Conservation (phyloP, 352 stramenopile species). For the Aphanomyces invadans region DNA sequence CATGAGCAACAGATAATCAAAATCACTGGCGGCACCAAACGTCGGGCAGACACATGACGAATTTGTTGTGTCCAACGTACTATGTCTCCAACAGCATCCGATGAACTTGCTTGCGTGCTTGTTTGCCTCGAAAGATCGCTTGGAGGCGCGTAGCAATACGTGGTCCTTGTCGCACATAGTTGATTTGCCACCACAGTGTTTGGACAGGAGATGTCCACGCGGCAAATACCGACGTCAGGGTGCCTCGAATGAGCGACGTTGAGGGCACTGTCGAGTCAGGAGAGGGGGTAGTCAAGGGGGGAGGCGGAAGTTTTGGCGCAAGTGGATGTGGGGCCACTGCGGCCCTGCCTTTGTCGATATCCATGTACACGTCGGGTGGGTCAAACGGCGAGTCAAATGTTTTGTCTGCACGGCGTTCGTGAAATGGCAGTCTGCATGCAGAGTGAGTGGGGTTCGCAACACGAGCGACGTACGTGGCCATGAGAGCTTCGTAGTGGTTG, state of each 20-base stretch:
- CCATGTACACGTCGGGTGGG: not conserved
- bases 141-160: slow-evolving; percentile 57
- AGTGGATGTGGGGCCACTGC: slow-evolving; percentile 36
- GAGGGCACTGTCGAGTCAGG: not conserved
- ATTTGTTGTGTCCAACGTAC: slow-evolving; percentile 8
- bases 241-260: not conserved
- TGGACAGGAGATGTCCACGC: slow-evolving; percentile 35
- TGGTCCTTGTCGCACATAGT: slow-evolving; percentile 42
- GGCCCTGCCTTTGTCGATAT: not conserved
- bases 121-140: slow-evolving; percentile 58
- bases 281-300: not conserved
- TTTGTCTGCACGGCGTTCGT: not conserved
- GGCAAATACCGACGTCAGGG: not conserved
- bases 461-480: slow-evolving; percentile 30
- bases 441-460: not conserved
- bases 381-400: slow-evolving; percentile 4
- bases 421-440: not conserved
- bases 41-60: too few species aligned
- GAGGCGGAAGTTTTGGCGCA: slow-evolving; percentile 41
- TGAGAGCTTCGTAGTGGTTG: slow-evolving; percentile 56
- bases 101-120: slow-evolving; percentile 37
- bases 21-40: too few species aligned
- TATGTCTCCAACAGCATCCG: not conserved
- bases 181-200: slow-evolving; percentile 47
- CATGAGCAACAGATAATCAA: too few species aligned